A percentile compares a stretch with the other conserved stretches of the same genome.
These are phyloP conservation scores for Cucumis melo DNA, from an alignment of 306 rosid species.

Conservation along the genomic window DNA sequence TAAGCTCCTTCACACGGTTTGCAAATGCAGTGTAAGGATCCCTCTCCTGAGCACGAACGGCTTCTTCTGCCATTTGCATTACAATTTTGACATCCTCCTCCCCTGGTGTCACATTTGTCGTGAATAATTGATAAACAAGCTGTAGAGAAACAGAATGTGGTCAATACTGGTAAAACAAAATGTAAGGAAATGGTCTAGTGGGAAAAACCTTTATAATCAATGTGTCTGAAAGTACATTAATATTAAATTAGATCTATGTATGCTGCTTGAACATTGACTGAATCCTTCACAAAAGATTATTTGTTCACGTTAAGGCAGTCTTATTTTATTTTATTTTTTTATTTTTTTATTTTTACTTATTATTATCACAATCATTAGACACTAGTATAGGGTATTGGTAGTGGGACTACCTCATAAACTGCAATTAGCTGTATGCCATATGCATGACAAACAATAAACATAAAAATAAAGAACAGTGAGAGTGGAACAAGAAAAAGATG, in stretches of 20 bases:
- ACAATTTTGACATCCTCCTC: conserved; percentile 87
- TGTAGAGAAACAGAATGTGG: conserved; percentile 16
- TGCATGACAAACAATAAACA: not conserved
- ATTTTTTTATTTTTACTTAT: not conserved
- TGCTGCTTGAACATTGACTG: not conserved
- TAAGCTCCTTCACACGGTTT: conserved; percentile 95
- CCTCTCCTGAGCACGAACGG: conserved; percentile 87
- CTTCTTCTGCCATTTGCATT: conserved; percentile 99
- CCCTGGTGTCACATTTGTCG: conserved; percentile 60
- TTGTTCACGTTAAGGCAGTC: not conserved
- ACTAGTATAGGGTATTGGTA: not conserved
- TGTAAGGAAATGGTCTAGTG: not conserved
- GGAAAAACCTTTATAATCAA: not conserved
- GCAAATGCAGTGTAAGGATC: conserved; percentile 89
- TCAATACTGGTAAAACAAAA: not conserved
- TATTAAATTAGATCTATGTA: not conserved
- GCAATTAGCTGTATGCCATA: not conserved
- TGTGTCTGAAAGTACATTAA: not conserved
- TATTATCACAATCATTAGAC: too few relatives aligned
- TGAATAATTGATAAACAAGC: conserved; percentile 93
- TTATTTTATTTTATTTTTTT: not conserved
- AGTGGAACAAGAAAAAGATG: not conserved
- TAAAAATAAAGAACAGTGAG: not conserved
- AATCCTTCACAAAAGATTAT: not conserved
- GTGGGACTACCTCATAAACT: not conserved